Base-by-base conservation (phyloP, 441 rosid species). In the Capsella rubella region DNA sequence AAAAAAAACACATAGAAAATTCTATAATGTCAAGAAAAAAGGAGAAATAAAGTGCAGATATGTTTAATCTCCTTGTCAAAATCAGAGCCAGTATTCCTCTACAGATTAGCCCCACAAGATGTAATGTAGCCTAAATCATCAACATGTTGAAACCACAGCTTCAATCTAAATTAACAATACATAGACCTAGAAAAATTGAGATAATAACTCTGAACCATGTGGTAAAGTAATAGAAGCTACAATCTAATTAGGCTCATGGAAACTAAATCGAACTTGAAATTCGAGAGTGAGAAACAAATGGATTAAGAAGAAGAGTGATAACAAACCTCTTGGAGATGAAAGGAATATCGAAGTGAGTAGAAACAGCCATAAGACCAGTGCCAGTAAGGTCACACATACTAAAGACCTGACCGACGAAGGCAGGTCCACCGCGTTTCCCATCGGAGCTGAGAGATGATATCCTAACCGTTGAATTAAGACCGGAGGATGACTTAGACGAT, bases 381-480 rank as follows among this genome's bases (percentile, higher is more conserved):
- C 99, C 98, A 4, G 96, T 89, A 57, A 92, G 98, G 77, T 95
- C 96, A 64, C 98, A 92, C 97, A 95, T 95, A 78, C 97, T 92
- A 58, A 95, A 90, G 28, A 92, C 99, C 85, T 89, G 99, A 12
- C 98, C 99, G 3, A 92, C 92, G 65, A 92, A 92, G 78, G 95
- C 99, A 2, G 98, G 98, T 28, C 98, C 98, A 9, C 96, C 88
- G 42, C 83, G 80, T 73, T 81, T 86, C 5, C 91, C 91, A 16
- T 79, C 73, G 49, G 94, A 87, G 63, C 72, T 84, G 40, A 92
- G 87, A 68, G 90, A 88, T 3, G 93, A 79, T 67, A 89, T 80
- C 90, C 89, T 86, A 74, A 92, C 87, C 49, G 97, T 83, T 12
- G 99, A 88, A n/a, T 96, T 93, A 78, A 90, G 82, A 4, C 88